Evolutionary conservation across 2,329 filamentous ascomycete genomes (phyloP).

Genomic region (Clarireedia sp.): DNA sequence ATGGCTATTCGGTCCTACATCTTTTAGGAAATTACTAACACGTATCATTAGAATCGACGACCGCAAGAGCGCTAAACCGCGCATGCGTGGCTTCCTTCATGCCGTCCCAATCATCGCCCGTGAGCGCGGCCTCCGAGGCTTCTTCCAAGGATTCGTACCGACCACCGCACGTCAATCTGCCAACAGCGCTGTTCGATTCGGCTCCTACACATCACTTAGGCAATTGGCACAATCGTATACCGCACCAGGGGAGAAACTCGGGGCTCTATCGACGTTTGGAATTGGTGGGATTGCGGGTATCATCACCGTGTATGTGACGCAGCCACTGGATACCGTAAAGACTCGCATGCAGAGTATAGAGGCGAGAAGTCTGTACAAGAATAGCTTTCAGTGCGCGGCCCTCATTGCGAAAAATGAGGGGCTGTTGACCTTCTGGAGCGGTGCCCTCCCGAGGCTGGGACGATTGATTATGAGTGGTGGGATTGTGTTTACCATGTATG

Average conservation of each 20-base stretch:
- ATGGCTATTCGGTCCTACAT: constrained; percentile 9
- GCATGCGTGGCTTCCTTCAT: constrained; percentile 87
- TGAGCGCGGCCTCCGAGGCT: constrained; percentile 81
- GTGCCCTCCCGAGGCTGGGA: constrained; percentile 76
- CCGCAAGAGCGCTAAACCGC: constrained; percentile 74
- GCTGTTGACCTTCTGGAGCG: constrained; percentile 85
- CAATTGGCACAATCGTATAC: constrained; percentile 89
- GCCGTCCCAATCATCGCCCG: constrained; percentile 79
- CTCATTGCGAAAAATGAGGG: constrained; percentile 87
- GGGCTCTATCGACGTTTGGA: constrained; percentile 77
- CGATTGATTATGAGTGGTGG: constrained; percentile 85
- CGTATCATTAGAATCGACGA: constrained; percentile 69
- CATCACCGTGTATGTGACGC: constrained; percentile 76
- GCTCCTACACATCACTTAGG: constrained; percentile 81
- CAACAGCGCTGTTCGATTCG: constrained; percentile 87
- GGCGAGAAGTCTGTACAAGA: constrained; percentile 71
- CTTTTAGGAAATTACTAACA: not conserved
- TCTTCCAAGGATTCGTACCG: constrained; percentile 94
- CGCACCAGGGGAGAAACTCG: constrained; percentile 89
- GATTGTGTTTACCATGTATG: constrained; percentile 97
- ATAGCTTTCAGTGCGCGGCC: constrained; percentile 74
- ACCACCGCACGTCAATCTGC: constrained; percentile 92
- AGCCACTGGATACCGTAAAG: constrained; percentile 86
- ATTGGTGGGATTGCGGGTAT: constrained; percentile 83
- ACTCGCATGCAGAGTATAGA: constrained; percentile 97